phyloP scores from a whole-genome alignment of 192 early-diverging fungal genomes.

The Entophlyctis luteolus region DNA sequence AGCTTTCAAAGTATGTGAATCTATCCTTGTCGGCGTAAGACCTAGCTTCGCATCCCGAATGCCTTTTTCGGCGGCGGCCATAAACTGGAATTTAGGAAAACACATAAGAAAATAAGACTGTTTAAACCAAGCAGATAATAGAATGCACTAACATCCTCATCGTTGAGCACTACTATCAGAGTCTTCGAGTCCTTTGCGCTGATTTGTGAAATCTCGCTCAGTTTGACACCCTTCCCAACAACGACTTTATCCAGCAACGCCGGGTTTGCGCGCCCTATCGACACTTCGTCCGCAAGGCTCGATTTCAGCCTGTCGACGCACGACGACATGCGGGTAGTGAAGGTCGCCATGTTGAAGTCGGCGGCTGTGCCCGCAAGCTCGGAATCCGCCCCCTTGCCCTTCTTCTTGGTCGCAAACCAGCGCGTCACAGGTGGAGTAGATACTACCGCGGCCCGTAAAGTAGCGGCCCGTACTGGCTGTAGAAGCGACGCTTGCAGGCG shows the following conservation, averaged over 20 bases:
- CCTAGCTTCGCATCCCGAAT: conserved; percentile 73
- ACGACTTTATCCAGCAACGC: conserved; percentile 5
- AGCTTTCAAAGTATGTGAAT: conserved; percentile 65
- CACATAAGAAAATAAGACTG: background rate
- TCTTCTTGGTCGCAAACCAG: too few species aligned
- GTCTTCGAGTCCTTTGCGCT: conserved; percentile 77
- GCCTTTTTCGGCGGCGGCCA: conserved; percentile 64
- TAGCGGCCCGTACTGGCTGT: too few species aligned
- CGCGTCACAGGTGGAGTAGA: too few species aligned
- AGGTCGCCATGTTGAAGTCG: conserved; percentile 13
- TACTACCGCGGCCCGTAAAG: too few species aligned
- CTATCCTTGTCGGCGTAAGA: conserved; percentile 65
- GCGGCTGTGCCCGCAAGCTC: too few species aligned
- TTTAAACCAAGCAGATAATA: background rate
- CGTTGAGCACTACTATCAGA: conserved; percentile 72
- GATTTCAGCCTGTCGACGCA: background rate
- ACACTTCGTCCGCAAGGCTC: background rate
- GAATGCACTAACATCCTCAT: conserved; percentile 55
- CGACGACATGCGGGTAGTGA: background rate
- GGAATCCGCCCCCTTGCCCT: too few species aligned
- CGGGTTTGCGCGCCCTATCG: conserved; percentile 5
- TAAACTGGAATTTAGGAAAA: conserved; percentile 29
- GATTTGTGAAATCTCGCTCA: conserved; percentile 71
- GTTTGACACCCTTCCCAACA: conserved; percentile 24
- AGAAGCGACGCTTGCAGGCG: too few species aligned